phyloP scores from a whole-genome alignment of 371 early-diverging fungal species.

The Actinomortierella wolfii region DNA sequence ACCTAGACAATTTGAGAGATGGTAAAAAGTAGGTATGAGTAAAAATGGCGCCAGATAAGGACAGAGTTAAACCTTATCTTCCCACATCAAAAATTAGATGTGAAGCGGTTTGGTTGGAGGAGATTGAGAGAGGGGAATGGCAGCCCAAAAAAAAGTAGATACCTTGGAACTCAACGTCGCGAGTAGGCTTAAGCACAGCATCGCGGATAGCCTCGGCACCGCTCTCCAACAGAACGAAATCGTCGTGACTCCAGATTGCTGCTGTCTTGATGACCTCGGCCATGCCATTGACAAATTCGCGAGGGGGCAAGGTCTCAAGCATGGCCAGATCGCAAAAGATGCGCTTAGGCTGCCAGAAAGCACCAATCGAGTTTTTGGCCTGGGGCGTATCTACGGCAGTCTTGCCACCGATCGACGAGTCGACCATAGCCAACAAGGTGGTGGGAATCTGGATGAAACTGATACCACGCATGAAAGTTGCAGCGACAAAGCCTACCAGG shows the following conservation, averaged over 20 bases:
- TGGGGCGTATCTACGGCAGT: conserved; percentile 95
- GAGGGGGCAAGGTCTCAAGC: conserved; percentile 85
- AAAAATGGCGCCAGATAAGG: too few species aligned
- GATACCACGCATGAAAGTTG: conserved; percentile 98
- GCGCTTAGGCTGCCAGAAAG: conserved; percentile 96
- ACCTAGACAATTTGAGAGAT: conserved; percentile 41
- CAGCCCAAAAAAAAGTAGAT: conserved; percentile 7
- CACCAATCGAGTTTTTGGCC: conserved; percentile 96
- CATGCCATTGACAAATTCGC: conserved; percentile 97
- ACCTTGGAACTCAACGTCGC: conserved; percentile 59
- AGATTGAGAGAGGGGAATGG: neutral
- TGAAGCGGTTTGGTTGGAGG: neutral
- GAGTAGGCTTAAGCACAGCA: conserved; percentile 65
- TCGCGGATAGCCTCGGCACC: conserved; percentile 77
- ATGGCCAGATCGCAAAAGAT: conserved; percentile 91
- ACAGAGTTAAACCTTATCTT: neutral
- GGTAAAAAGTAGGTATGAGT: too few species aligned
- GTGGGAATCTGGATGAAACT: conserved; percentile 94
- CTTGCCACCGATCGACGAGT: conserved; percentile 97
- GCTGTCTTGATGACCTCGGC: conserved; percentile 98
- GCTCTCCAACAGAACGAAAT: conserved; percentile 89
- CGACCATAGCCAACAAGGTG: conserved; percentile 97
- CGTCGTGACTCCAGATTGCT: conserved; percentile 87
- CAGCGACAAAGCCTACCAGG: conserved; percentile 93
- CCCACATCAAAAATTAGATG: too few species aligned